These are phyloP conservation scores for Dipteronia dyeriana DNA, from an alignment of 345 rosid species.

Conservation along the genomic window DNA sequence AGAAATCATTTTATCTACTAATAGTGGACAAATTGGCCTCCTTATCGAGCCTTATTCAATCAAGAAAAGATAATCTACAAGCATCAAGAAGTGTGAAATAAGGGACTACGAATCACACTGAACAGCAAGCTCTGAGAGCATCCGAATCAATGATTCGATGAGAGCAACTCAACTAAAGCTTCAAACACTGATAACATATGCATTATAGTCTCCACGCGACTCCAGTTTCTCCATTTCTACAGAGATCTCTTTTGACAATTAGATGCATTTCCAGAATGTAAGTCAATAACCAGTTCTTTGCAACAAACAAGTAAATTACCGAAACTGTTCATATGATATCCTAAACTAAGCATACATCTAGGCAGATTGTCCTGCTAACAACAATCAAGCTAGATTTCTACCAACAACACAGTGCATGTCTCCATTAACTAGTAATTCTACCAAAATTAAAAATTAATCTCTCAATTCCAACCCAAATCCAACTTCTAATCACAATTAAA, in stretches of 20 bases:
- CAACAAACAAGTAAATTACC: neutral
- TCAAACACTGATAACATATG: neutral
- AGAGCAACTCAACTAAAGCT: neutral
- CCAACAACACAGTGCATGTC: no score
- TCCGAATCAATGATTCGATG: no score
- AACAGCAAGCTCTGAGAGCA: neutral
- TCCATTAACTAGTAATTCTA: neutral
- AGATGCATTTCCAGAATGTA: neutral
- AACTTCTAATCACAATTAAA: conserved; percentile 1
- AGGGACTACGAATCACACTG: neutral
- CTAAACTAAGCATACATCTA: neutral
- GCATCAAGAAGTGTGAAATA: neutral
- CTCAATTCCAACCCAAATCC: neutral
- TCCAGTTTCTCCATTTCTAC: neutral
- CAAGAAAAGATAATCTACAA: neutral
- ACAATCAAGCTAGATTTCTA: neutral
- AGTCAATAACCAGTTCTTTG: neutral
- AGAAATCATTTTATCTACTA: no score
- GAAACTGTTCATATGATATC: neutral
- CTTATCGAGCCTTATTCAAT: neutral
- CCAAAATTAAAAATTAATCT: neutral
- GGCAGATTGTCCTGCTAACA: neutral
- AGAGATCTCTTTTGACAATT: neutral
- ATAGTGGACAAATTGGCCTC: neutral
- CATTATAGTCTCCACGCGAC: neutral